Percentiles rank a stretch among this genome's conserved stretches.
phyloP scores from a whole-genome alignment of 768 basidiomycete genomes.

The Auricularia auricula-judae region DNA sequence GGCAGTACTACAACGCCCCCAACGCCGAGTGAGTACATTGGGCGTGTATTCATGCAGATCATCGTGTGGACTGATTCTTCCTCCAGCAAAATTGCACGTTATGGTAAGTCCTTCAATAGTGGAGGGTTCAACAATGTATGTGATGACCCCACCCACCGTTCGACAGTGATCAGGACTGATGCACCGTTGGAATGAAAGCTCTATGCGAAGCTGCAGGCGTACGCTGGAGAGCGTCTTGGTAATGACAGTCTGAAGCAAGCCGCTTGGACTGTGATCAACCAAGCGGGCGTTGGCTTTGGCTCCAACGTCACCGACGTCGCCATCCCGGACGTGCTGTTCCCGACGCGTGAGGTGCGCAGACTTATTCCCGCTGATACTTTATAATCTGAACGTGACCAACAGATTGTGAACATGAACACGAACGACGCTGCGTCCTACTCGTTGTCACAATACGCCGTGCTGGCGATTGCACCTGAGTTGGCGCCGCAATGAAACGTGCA shows the following conservation, averaged over 20 bases:
- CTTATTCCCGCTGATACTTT: background rate
- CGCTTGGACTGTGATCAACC: constrained; percentile 1
- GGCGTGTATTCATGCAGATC: background rate
- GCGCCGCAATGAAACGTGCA: background rate
- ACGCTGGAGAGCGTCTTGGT: background rate
- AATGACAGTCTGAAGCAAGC: constrained; percentile 3
- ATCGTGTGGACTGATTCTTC: background rate
- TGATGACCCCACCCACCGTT: background rate
- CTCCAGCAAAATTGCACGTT: background rate
- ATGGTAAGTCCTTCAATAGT: background rate
- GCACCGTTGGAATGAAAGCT: background rate
- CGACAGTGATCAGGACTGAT: background rate
- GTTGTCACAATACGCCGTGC: background rate
- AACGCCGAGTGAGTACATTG: background rate
- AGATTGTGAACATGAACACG: background rate
- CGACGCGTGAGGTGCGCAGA: background rate
- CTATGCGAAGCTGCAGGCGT: constrained; percentile 2
- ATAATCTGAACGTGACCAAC: background rate
- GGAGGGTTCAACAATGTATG: background rate
- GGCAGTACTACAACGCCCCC: background rate
- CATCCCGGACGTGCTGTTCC: background rate
- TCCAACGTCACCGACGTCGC: background rate
- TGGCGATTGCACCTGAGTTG: background rate
- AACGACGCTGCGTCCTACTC: background rate
- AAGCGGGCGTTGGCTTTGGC: constrained; percentile 9